Evolutionary conservation across 2,329 filamentous ascomycete genomes (phyloP).

Genomic region (Cordyceps cateniannulata): DNA sequence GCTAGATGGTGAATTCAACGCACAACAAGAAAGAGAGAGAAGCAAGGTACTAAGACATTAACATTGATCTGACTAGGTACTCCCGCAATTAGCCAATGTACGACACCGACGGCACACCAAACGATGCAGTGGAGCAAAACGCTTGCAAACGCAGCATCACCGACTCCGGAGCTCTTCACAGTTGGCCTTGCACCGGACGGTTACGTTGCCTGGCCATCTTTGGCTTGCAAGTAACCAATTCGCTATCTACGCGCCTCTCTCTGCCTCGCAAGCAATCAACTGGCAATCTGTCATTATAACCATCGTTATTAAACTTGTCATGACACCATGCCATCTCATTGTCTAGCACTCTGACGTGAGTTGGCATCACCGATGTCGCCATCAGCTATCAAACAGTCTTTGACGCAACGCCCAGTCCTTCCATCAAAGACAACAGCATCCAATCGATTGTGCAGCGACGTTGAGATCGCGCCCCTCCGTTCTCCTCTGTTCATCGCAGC

Average conservation of each 20-base stretch:
- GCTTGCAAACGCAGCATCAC: constrained; percentile 5
- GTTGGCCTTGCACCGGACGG: not conserved
- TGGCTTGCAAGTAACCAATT: too few species aligned
- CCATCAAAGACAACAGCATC: not conserved
- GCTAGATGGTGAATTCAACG: not conserved
- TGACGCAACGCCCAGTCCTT: not conserved
- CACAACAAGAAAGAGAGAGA: not conserved
- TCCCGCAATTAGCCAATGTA: too few species aligned
- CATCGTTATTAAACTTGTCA: not conserved
- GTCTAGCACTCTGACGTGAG: not conserved
- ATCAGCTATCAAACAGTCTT: not conserved
- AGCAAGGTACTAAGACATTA: not conserved
- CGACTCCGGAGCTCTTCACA: constrained; percentile 1
- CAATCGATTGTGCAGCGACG: not conserved
- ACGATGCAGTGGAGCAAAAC: not conserved
- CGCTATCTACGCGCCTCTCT: too few species aligned
- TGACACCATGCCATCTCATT: not conserved
- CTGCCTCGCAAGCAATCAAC: too few species aligned
- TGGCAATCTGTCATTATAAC: too few species aligned
- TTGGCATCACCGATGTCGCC: not conserved
- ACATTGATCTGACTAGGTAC: too few species aligned
- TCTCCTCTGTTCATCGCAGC: not conserved
- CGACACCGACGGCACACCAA: not conserved
- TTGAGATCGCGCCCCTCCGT: not conserved
- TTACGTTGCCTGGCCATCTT: too few species aligned